Base-by-base conservation (phyloP, 2,329 filamentous ascomycete genomes). In the Rachicladosporium sp. region DNA sequence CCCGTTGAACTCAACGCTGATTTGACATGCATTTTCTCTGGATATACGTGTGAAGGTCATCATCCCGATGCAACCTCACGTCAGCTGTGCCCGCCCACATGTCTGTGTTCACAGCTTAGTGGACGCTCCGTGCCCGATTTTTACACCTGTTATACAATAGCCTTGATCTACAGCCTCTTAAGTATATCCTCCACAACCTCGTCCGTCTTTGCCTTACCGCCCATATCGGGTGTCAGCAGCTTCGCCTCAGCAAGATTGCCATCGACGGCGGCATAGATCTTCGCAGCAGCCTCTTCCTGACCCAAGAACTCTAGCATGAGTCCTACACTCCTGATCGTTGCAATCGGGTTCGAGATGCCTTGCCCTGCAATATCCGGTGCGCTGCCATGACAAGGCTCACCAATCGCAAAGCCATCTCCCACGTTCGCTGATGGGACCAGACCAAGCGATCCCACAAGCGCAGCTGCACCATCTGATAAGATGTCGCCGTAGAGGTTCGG, bases 401-500 rank as follows among this genome's bases (percentile, higher is more conserved):
- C 91, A 55, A 98, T 96, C 50, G 86, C 91, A 59, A 96, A 95
- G 33, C 75, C 75, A 62, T 93, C 84, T 49, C 91, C 88, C 8
- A 98, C 91, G 60, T 98, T 98, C 51, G 91, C 91, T 51, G 79
- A 86, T 34, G 91, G 91, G 1, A 98, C 91, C 31, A 98, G 78
- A 49, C 91, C 91, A 30, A 98, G 70, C 40, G 80, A 87, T 34
- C 89, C 91, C 21, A 96, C 89, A 23, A 96, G 78, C 2, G 91
- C 91, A 19, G 91, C 91, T 37, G 91, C 89, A 49, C 87, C 89
- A 62, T 98, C 91, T 2, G 87, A 94, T 31, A 98, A 73, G 51
- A 98, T 91, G 64, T 98, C 91, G 50, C 91, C 91, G 67, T 98
- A 96, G 45, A 98, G 74, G 68, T 96, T 96, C 38, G 89, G 91